Base-by-base conservation (phyloP, 352 stramenopile species). In the Phytophthora citrophthora region DNA sequence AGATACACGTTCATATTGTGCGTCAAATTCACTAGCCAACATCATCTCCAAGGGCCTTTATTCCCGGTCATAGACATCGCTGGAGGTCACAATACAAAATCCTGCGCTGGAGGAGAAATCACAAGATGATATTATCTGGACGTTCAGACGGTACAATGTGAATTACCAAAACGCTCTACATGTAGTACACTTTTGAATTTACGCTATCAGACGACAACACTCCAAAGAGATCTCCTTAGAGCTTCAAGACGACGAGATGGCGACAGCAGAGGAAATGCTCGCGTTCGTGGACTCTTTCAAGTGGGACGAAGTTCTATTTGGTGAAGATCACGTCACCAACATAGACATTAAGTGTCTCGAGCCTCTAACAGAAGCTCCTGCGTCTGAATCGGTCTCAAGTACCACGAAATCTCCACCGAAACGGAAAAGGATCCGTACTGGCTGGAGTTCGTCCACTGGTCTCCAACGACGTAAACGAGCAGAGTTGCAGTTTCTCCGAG, bases 401-500 rank as follows among this genome's bases (percentile, higher is more conserved):
- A 3, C 13, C 26, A 3, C 46, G 5, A 52, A 52, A n/a, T 10
- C 16, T 40, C 12, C 26, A 5, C 27, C 27, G 5, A 54, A 43
- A 10, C 47, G 29, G 9, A 54, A 43, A 54, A 9, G 47, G 29
- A 54, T 43, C 10, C 47, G 47, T 11, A 54, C 47, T 29, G 48
- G 48, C 9, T 55, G 48, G 48, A 60, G 53, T 20, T 60, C 53
- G 20, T 60, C 53, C 2, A 60, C 53, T 8, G 40, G 58, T 16
- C 40, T 66, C 12, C 58, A 66, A 27, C 49, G 43, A 29, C 48
- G 58, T 15, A 54, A 66, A 16, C 27, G 43, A 8, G 57, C 51
- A 16, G 64, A 72, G 32, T 32, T 72, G 4, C 20, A 63, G 20
- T 60, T 55, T 13, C 45, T 72, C 0, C 56, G 64, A 4, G 49